phyloP scores from a whole-genome alignment of 1,284 basidiomycete species.

The Trichosporon faecale region DNA sequence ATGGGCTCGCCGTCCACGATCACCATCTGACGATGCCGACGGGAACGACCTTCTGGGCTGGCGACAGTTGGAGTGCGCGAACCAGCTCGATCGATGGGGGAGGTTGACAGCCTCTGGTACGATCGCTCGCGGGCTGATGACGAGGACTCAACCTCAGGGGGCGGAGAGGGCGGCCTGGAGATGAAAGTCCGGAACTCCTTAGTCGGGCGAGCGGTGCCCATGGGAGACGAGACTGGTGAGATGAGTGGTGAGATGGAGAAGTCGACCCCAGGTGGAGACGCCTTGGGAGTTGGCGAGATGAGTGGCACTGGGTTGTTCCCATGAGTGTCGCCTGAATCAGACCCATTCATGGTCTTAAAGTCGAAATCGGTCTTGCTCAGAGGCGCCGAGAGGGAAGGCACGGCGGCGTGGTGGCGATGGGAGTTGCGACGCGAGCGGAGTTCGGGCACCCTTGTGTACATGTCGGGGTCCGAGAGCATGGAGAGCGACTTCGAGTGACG shows the following conservation, averaged over 20 bases:
- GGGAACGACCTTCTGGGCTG: constrained; percentile 1
- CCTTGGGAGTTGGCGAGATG: not conserved
- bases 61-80: not conserved
- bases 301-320: not conserved
- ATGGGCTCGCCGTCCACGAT: constrained; percentile 26
- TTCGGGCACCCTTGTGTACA: constrained; percentile 4
- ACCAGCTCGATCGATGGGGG: not conserved
- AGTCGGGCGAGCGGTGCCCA: not conserved
- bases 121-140: not conserved
- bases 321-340: not conserved
- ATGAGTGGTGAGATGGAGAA: not conserved
- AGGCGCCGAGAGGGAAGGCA: not conserved
- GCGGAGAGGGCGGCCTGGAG: not conserved
- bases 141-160: not conserved
- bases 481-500: constrained; percentile 19
- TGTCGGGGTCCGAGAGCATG: constrained; percentile 7
- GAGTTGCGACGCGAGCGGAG: not conserved
- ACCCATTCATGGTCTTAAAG: not conserved
- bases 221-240: not conserved
- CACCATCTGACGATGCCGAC: constrained; percentile 18
- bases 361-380: constrained; percentile 10
- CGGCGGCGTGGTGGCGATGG: not conserved
- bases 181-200: not conserved
- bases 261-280: not conserved
- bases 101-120: not conserved